phyloP scores from a whole-genome alignment of 805 yeast genomes.

The Millerozyma miso region DNA sequence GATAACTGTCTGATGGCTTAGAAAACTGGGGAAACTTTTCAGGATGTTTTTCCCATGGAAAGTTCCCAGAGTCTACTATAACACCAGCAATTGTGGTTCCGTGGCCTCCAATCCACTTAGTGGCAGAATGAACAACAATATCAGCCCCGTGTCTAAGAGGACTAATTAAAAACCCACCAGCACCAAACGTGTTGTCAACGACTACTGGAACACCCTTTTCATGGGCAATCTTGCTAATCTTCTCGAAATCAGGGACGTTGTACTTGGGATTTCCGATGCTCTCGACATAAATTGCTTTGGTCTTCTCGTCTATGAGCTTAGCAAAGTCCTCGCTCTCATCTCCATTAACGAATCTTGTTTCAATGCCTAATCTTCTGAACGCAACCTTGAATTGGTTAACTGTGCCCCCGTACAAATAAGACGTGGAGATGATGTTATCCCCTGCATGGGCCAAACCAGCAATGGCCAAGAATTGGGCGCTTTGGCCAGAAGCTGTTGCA shows the following conservation, averaged over 20 bases:
- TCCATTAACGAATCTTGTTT: constrained; percentile 79
- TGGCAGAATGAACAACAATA: constrained; percentile 88
- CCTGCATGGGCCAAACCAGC: constrained; percentile 82
- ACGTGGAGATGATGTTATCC: constrained; percentile 83
- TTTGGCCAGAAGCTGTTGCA: constrained; percentile 93
- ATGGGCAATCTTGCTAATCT: constrained; percentile 71
- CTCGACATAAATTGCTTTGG: constrained; percentile 88
- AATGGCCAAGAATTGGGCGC: constrained; percentile 86
- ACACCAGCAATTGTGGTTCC: constrained; percentile 95
- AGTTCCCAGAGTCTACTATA: constrained; percentile 84
- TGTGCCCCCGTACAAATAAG: constrained; percentile 92
- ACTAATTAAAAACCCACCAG: constrained; percentile 83
- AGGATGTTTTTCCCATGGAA: constrained; percentile 85
- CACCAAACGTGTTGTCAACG: constrained; percentile 95
- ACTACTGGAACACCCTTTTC: constrained; percentile 84
- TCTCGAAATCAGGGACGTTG: constrained; percentile 87
- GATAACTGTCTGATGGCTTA: constrained; percentile 89
- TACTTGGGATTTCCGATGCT: constrained; percentile 91
- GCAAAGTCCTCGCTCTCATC: constrained; percentile 74
- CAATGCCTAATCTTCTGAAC: constrained; percentile 84
- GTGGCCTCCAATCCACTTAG: constrained; percentile 98
- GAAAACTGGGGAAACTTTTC: constrained; percentile 89
- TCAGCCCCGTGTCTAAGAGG: constrained; percentile 92
- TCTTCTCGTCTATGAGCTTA: constrained; percentile 69
- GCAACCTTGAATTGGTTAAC: constrained; percentile 93